These are phyloP conservation scores for Malus hybrid DNA, from an alignment of 331 rosid genomes.

Conservation along the genomic window DNA sequence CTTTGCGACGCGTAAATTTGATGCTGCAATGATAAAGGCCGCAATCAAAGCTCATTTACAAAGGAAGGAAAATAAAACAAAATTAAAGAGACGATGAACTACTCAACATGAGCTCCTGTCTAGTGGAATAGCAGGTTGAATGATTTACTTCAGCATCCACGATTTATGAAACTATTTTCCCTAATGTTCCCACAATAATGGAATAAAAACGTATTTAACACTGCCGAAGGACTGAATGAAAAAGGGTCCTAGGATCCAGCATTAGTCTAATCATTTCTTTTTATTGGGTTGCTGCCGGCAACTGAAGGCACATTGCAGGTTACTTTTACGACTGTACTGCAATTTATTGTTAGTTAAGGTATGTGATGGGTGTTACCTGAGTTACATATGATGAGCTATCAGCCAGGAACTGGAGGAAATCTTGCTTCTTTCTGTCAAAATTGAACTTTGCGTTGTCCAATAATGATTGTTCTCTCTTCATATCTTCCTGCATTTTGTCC, in stretches of 20 bases:
- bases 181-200: neutral
- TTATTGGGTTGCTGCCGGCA: neutral
- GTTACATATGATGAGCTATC: conserved; percentile 55
- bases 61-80: neutral
- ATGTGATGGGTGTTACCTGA: conserved; percentile 40
- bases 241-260: neutral
- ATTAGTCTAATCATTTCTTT: neutral
- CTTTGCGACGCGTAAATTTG: conserved; percentile 32
- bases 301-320: neutral
- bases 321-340: neutral
- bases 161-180: neutral
- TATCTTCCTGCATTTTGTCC: conserved; percentile 52
- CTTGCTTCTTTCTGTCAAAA: conserved; percentile 52
- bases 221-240: neutral
- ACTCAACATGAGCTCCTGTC: neutral
- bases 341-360: neutral
- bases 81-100: neutral
- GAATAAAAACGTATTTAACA: neutral
- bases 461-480: conserved; percentile 47
- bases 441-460: conserved; percentile 45
- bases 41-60: conserved; percentile 3
- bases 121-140: neutral
- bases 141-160: neutral
- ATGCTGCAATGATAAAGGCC: conserved; percentile 26
- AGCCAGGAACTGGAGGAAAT: conserved; percentile 57